These are phyloP conservation scores for Lecanicillium sp. DNA, from an alignment of 2,329 filamentous ascomycete species.

Conservation along the genomic window DNA sequence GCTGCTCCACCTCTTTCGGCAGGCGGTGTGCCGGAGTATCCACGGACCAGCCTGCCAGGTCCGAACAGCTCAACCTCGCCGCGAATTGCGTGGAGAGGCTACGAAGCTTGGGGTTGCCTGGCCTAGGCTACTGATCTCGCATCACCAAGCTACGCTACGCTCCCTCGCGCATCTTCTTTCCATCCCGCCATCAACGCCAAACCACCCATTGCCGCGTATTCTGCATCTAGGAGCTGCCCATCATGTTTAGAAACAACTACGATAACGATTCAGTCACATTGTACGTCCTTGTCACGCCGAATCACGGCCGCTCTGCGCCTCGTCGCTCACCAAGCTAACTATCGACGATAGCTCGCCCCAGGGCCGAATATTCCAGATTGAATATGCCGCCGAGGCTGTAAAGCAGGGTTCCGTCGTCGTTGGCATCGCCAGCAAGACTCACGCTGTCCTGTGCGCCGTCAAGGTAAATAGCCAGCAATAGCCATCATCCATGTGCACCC, in stretches of 20 bases:
- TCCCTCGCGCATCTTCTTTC: slow-evolving; percentile 7
- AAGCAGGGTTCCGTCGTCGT: slow-evolving; percentile 99
- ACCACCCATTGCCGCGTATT: slow-evolving; percentile 3
- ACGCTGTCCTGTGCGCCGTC: slow-evolving; percentile 88
- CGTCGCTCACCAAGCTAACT: slow-evolving; percentile 16
- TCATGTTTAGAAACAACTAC: slow-evolving; percentile 99
- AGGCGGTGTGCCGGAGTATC: slow-evolving; percentile 14
- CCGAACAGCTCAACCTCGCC: slow-evolving; percentile 7
- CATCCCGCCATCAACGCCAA: slow-evolving; percentile 3
- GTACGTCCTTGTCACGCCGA: slow-evolving; percentile 44
- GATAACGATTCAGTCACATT: slow-evolving; percentile 99
- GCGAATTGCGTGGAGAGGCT: slow-evolving; percentile 7
- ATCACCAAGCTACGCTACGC: slow-evolving; percentile 4
- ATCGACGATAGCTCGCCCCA: slow-evolving; percentile 71
- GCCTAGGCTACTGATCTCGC: slow-evolving; percentile 5
- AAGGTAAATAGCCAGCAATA: too few relatives aligned
- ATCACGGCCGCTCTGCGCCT: slow-evolving; percentile 12
- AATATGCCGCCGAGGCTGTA: slow-evolving; percentile 97
- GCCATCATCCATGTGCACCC: slow-evolving; percentile 3
- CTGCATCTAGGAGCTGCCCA: slow-evolving; percentile 24
- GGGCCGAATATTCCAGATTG: slow-evolving; percentile 98
- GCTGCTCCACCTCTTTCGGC: slow-evolving; percentile 6
- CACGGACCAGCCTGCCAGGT: slow-evolving; percentile 8
- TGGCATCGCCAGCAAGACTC: slow-evolving; percentile 94
- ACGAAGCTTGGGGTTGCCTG: slow-evolving; percentile 16